A percentile compares a stretch with the other conserved stretches of the same genome.
Conservation (phyloP, 164 flowering plant species). For the Nelumbo lutea region DNA sequence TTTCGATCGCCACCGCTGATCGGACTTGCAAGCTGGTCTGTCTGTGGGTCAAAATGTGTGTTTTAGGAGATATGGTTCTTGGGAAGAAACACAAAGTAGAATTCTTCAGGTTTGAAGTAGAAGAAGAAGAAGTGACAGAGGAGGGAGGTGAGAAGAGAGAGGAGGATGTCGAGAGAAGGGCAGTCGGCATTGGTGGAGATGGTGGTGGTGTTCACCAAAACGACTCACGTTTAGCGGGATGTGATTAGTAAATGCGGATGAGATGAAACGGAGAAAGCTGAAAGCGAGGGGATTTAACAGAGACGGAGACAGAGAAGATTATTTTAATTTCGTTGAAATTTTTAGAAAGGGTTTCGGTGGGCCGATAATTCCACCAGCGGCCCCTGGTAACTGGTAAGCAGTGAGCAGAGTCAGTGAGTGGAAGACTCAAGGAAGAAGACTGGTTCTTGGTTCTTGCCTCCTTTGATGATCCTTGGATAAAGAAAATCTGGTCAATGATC, state of each 20-base stretch:
- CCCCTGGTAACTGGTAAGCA: not conserved
- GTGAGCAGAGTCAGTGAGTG: too few relatives aligned
- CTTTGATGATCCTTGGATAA: too few relatives aligned
- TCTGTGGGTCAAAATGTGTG: constrained; percentile 1
- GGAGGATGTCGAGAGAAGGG: constrained; percentile 10
- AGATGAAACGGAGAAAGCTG: not conserved
- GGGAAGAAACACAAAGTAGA: constrained; percentile 10
- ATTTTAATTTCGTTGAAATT: too few relatives aligned
- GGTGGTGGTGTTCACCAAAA: constrained; percentile 5
- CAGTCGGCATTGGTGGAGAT: constrained; percentile 12
- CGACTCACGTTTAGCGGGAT: constrained; percentile 10
- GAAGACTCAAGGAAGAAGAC: too few relatives aligned
- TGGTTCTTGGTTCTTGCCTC: too few relatives aligned
- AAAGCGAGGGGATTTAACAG: not conserved
- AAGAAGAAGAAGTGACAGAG: constrained; percentile 1
- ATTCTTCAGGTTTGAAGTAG: constrained; percentile 1
- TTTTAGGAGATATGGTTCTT: constrained; percentile 3
- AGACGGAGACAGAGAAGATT: not conserved
- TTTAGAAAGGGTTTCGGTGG: too few relatives aligned
- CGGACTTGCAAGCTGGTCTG: constrained; percentile 9
- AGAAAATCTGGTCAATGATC: too few relatives aligned
- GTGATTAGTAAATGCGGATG: not conserved
- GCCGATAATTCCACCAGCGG: not conserved
- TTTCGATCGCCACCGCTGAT: constrained; percentile 62
- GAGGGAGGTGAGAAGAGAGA: constrained; percentile 5